Conservation (phyloP, 345 rosid genomes). For the Erucastrum elatum region DNA sequence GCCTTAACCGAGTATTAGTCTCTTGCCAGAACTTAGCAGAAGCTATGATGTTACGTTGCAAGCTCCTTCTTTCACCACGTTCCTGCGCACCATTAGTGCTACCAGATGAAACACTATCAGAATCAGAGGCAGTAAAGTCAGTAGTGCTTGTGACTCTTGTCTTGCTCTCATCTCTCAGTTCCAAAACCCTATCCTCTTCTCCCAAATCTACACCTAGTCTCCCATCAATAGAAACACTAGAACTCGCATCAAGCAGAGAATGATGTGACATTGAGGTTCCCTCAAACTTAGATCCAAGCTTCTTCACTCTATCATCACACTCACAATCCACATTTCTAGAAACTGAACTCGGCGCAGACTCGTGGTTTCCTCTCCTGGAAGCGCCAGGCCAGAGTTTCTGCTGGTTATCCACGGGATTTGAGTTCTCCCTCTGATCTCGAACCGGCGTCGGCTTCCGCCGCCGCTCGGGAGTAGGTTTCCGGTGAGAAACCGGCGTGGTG, state of each 20-base stretch:
- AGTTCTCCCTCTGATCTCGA: conserved; percentile 67
- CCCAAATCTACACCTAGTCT: neutral
- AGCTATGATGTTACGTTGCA: conserved; percentile 45
- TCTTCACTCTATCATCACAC: conserved; percentile 38
- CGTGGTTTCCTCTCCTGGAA: conserved; percentile 50
- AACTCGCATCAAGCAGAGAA: neutral
- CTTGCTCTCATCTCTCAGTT: neutral
- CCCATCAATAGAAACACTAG: neutral
- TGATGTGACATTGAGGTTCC: conserved; percentile 35
- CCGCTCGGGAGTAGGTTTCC: conserved; percentile 66
- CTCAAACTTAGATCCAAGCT: conserved; percentile 65
- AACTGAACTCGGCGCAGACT: conserved; percentile 29
- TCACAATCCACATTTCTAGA: conserved; percentile 42
- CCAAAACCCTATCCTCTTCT: neutral
- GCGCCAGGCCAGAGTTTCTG: conserved; percentile 80
- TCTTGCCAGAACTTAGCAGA: conserved; percentile 97
- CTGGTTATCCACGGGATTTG: conserved; percentile 49
- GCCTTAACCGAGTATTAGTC: conserved; percentile 81
- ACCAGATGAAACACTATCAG: conserved; percentile 81
- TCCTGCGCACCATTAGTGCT: conserved; percentile 62
- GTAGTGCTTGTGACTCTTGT: neutral
- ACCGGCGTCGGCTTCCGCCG: conserved; percentile 57
- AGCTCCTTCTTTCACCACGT: conserved; percentile 50
- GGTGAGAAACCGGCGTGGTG: conserved; percentile 40
- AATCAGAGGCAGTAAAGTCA: conserved; percentile 59